A percentile compares a stretch with the other conserved stretches of the same genome.
Evolutionary conservation across 148 eudicot genomes (phyloP).

Genomic region (Silene conica): DNA sequence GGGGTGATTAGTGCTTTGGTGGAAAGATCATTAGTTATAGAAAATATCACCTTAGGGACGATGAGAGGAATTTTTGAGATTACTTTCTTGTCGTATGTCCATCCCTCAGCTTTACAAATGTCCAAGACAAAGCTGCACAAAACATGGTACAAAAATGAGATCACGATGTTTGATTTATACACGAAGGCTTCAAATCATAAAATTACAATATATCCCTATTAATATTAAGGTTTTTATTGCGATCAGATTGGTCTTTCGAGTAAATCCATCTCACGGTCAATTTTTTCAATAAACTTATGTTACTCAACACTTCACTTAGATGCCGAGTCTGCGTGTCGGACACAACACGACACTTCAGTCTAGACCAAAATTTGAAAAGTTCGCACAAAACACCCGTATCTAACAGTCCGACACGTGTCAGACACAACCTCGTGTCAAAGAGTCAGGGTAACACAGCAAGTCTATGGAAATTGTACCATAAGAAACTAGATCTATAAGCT

Average conservation of each 20-base stretch:
- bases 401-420: no score
- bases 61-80: conserved; percentile 45
- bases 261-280: background rate
- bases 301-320: no score
- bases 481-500: no score
- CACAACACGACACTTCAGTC: no score
- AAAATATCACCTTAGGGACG: conserved; percentile 47
- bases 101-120: conserved; percentile 42
- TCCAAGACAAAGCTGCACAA: conserved; percentile 50
- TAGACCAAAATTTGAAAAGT: no score
- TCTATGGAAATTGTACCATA: no score
- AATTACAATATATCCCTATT: background rate
- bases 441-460: no score
- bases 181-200: background rate
- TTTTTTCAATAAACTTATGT: background rate
- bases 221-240: background rate
- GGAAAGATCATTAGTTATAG: background rate
- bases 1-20: background rate
- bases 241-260: background rate
- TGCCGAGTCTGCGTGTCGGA: no score
- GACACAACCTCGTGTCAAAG: no score
- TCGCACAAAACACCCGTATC: no score
- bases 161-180: background rate
- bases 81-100: conserved; percentile 25
- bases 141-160: conserved; percentile 3